phyloP scores from a whole-genome alignment of 257 asterid species.

The Rehmannia glutinosa region DNA sequence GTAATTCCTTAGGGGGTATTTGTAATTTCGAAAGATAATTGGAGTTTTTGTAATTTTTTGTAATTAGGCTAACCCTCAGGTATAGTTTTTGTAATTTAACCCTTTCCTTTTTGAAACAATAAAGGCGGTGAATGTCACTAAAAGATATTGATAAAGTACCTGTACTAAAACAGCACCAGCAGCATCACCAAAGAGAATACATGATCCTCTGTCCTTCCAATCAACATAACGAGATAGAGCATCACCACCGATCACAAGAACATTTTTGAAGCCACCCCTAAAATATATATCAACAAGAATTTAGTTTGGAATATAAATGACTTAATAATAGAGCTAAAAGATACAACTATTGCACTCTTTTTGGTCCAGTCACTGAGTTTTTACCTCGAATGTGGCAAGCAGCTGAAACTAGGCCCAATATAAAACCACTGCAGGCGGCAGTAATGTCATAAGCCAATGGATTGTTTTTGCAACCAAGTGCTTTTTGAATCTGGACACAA shows the following conservation, averaged over 20 bases:
- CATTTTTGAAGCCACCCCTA: slow-evolving; percentile 92
- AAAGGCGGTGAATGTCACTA: neutral
- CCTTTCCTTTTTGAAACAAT: neutral
- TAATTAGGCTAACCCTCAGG: too few relatives aligned
- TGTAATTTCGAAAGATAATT: too few relatives aligned
- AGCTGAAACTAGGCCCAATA: slow-evolving; percentile 89
- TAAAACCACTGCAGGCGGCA: slow-evolving; percentile 96
- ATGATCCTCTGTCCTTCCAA: slow-evolving; percentile 95
- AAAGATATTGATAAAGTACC: slow-evolving; percentile 30
- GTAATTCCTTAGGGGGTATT: too few relatives aligned
- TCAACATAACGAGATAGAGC: slow-evolving; percentile 91
- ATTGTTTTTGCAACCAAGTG: slow-evolving; percentile 84
- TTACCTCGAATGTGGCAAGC: slow-evolving; percentile 88
- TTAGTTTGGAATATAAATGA: too few relatives aligned
- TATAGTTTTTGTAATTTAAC: too few relatives aligned
- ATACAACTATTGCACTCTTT: neutral
- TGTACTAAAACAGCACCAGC: slow-evolving; percentile 94
- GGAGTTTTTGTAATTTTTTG: too few relatives aligned
- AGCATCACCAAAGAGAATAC: slow-evolving; percentile 97
- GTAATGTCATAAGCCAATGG: slow-evolving; percentile 94
- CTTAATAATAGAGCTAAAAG: neutral
- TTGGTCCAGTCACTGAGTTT: neutral
- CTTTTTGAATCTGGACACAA: slow-evolving; percentile 68
- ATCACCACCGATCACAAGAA: slow-evolving; percentile 96
- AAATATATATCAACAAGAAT: slow-evolving; percentile 9